These are phyloP conservation scores for Fibroporia radiculosa DNA, from an alignment of 768 basidiomycete species.

Conservation along the genomic window DNA sequence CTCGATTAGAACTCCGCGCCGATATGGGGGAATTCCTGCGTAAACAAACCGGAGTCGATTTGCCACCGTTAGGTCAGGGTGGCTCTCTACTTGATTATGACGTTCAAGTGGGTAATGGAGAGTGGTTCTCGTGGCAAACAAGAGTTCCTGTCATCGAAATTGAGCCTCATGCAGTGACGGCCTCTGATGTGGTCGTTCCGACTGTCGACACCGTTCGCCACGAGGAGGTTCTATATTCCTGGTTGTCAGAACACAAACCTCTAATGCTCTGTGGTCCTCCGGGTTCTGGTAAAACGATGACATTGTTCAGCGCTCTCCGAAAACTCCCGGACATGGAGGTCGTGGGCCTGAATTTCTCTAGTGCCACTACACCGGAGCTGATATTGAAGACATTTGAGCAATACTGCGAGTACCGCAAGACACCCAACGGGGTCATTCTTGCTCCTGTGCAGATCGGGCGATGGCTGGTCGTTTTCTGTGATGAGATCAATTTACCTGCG, in stretches of 20 bases:
- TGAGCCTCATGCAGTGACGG: slow-evolving; percentile 92
- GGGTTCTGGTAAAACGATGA: slow-evolving; percentile 99
- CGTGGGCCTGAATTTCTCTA: slow-evolving; percentile 98
- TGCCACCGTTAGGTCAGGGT: slow-evolving; percentile 68
- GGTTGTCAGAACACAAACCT: slow-evolving; percentile 98
- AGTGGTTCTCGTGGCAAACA: slow-evolving; percentile 90
- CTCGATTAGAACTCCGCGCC: slow-evolving; percentile 83
- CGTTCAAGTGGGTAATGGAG: slow-evolving; percentile 76
- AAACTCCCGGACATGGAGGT: slow-evolving; percentile 99
- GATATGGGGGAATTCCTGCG: slow-evolving; percentile 85
- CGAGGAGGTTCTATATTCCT: slow-evolving; percentile 97
- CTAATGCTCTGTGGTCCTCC: slow-evolving; percentile 98
- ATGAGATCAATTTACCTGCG: slow-evolving; percentile 97
- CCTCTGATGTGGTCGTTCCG: slow-evolving; percentile 94
- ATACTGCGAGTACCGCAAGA: slow-evolving; percentile 98
- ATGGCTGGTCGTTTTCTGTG: slow-evolving; percentile 99
- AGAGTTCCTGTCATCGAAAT: slow-evolving; percentile 94
- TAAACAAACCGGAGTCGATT: slow-evolving; percentile 80
- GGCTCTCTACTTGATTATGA: slow-evolving; percentile 93
- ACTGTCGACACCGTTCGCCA: slow-evolving; percentile 98
- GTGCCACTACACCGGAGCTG: slow-evolving; percentile 95
- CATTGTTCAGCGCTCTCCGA: slow-evolving; percentile 92
- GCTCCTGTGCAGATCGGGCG: slow-evolving; percentile 92
- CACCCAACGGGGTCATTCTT: slow-evolving; percentile 94
- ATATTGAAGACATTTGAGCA: slow-evolving; percentile 99